Base-by-base conservation (phyloP, 331 rosid genomes). In the Erythrophleum ivorense region DNA sequence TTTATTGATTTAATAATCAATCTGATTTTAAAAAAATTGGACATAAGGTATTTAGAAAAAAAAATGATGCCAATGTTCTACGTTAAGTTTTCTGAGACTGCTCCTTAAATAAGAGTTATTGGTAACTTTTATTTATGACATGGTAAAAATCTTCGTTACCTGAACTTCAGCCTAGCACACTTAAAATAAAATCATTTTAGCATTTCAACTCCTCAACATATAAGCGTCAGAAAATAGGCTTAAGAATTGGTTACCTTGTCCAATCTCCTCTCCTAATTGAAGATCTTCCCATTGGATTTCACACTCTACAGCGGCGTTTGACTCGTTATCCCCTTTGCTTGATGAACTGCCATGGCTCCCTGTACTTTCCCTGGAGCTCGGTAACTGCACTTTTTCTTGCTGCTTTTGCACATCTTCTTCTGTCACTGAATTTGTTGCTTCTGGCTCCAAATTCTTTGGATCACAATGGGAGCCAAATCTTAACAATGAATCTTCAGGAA, bases 281-380 rank as follows among this genome's bases (percentile, higher is more conserved):
- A 94, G 84, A 76, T 90, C 89, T 78, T 94, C 91, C 95, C 94
- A 91, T 19, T 41, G 85, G 76, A 94, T 90, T 78, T 84, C 95
- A 78, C 89, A 86, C 48, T 83, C 82, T 31, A 63, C 85, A 49
- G 82, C 72, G 45, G 88, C 75, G 58, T 78, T 83, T 62, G 85
- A 87, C 71, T 90, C 87, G 57, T n/a, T 76, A 73, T 84, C 91
- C 55, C 86, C 89, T 86, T 84, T 91, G 82, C 89, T 86, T 40
- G 86, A 88, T 46, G 91, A 88, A 76, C 88, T 90, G 43, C 45
- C 82, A 52, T 64, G 58, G 80, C 88, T 82, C 59, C 62, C 74
- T 43, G 19, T 45, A 80, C 83, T 89, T 14, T 62, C 86, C 82
- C 81, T 80, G 40, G 85, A 81, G 77, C 15, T n/a, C 21, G 33